These are phyloP conservation scores for Candida rishiriensis DNA, from an alignment of 805 yeast genomes.

Conservation along the genomic window DNA sequence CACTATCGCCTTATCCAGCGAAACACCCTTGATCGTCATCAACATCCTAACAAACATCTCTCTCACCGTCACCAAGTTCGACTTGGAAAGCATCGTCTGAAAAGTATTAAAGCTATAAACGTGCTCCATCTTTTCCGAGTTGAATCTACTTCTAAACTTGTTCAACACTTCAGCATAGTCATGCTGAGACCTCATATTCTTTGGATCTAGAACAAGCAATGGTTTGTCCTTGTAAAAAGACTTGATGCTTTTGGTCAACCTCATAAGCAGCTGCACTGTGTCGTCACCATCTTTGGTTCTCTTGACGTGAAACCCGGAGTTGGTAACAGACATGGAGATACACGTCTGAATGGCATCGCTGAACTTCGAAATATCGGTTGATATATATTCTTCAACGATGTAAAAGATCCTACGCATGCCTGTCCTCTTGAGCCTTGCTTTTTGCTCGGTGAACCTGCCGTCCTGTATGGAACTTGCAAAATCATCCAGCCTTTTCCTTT, in stretches of 20 bases:
- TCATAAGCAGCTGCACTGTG: conserved; percentile 57
- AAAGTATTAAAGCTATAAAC: conserved; percentile 52
- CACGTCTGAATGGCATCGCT: conserved; percentile 72
- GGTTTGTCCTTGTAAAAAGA: conserved; percentile 34
- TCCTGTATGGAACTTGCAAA: conserved; percentile 77
- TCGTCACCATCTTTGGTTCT: conserved; percentile 70
- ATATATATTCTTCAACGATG: conserved; percentile 69
- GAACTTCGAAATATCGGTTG: conserved; percentile 42
- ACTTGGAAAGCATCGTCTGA: conserved; percentile 65
- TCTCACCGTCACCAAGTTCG: conserved; percentile 62
- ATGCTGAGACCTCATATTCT: conserved; percentile 42
- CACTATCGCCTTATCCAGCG: conserved; percentile 77
- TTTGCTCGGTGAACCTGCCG: conserved; percentile 87
- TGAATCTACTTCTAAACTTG: conserved; percentile 32
- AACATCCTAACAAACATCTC: conserved; percentile 75
- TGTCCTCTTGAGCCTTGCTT: conserved; percentile 64
- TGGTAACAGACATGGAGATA: conserved; percentile 62
- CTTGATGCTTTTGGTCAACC: conserved; percentile 42
- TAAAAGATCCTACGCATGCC: conserved; percentile 68
- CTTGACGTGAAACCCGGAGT: conserved; percentile 61
- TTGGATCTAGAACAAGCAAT: conserved; percentile 50
- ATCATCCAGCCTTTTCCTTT: conserved; percentile 87
- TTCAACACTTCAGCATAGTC: conserved; percentile 42
- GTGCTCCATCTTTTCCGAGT: conserved; percentile 26
- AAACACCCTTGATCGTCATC: conserved; percentile 74